Evolutionary conservation across 768 basidiomycete genomes (phyloP), one percentile per base, ranked within the genome.

Genomic region (Hericium alpestre): DNA sequence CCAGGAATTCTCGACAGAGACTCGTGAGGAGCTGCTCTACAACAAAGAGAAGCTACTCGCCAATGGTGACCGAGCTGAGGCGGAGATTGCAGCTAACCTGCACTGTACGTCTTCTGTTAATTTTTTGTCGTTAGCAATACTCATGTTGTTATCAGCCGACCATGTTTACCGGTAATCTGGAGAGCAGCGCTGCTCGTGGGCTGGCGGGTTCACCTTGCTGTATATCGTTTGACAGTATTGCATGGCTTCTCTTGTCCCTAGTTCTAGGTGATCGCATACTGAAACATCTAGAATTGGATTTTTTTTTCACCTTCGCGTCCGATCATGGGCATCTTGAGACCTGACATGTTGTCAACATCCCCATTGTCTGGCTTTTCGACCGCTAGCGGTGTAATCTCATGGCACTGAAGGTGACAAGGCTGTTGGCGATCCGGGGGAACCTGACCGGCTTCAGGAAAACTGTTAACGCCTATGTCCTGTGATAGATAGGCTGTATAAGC

Each of bases 41-140:
- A 98, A 98, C 79, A 99, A 99, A 72, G 96, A 98, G 79, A 98
- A 97, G 72, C 80, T 99, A 55, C 80, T 99, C 37, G 85, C 92
- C 23, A 97, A 95, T 66, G 95, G 96, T 55, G 96, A 98, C 74
- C 76, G 90, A 64, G 91, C 93, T 56, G 96, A 99, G 71, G 91
- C 94, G 25, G 96, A 98, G 74, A 92, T 99, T 65, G 94, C 94
- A 56, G 94, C 96, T 49, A 97, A 98, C 72, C 72, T 93, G 61
- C 77, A 90, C 66, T 75, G 89, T 90, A 68, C 62, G 79, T 69
- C 8, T 1, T 32, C 6, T 43, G 22, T 27, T 41, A 40, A 15
- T 54, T 53, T 41, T 56, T 9, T 20, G 41, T 25, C 32, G 18
- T 69, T 58, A 66, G 46, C 20, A 43, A 59, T 66, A 54, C 66